phyloP scores from a whole-genome alignment of 768 basidiomycete species.

The Termitomyces sp. region DNA sequence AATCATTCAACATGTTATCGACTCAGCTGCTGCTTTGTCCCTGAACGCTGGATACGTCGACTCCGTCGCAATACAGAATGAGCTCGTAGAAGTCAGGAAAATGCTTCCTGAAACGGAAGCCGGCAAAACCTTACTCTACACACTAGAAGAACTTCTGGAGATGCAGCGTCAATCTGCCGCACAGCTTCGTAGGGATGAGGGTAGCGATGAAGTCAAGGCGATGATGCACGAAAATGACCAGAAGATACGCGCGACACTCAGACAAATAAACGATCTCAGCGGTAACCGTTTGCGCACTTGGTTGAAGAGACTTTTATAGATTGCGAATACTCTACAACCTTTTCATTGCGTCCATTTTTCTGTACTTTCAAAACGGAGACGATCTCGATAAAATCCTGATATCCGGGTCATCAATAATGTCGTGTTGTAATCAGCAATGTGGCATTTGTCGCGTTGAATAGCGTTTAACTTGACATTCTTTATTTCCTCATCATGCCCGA shows the following conservation, averaged over 20 bases:
- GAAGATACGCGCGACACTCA: slow-evolving; percentile 14
- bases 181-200: slow-evolving; percentile 5
- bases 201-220: slow-evolving; percentile 7
- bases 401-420: not conserved
- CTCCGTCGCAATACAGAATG: slow-evolving; percentile 18
- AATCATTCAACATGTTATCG: slow-evolving; percentile 7
- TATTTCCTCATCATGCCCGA: not conserved
- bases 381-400: not conserved
- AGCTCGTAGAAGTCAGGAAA: slow-evolving; percentile 16
- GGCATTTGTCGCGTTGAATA: not conserved
- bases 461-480: not conserved
- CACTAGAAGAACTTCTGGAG: slow-evolving; percentile 12
- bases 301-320: slow-evolving; percentile 3
- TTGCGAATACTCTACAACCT: not conserved
- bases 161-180: slow-evolving; percentile 3
- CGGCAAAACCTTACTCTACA: slow-evolving; percentile 13
- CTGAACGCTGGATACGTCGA: slow-evolving; percentile 1
- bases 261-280: slow-evolving; percentile 12
- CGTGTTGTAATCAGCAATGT: not conserved
- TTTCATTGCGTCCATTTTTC: not conserved
- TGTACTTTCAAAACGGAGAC: not conserved
- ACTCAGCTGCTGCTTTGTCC: not conserved
- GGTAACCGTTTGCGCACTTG: slow-evolving; percentile 6
- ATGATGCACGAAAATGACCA: slow-evolving; percentile 11
- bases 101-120: slow-evolving; percentile 19